Percentiles rank a stretch among this genome's conserved stretches.
Conservation (phyloP, 805 yeast genomes). For the Blastobotrys peoriensis region DNA sequence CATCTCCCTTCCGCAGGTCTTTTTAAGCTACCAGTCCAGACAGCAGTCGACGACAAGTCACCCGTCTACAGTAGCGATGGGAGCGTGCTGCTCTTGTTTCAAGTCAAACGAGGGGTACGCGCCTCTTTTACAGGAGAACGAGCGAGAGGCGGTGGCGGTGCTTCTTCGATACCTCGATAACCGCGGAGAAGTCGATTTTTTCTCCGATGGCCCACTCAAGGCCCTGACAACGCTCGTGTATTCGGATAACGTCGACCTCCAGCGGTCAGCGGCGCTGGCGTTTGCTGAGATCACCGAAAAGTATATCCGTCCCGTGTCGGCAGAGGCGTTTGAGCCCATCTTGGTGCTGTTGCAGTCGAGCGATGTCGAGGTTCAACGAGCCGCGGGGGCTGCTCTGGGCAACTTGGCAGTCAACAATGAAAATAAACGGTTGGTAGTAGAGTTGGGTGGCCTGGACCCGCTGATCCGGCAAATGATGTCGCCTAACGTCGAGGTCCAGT, state of each 20-base stretch:
- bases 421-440: constrained; percentile 87
- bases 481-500: constrained; percentile 94
- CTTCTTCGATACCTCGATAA: constrained; percentile 85
- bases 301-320: constrained; percentile 74
- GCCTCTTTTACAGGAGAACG: constrained; percentile 88
- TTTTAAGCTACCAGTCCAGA: too few species aligned
- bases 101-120: constrained; percentile 45
- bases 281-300: constrained; percentile 98
- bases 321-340: constrained; percentile 92
- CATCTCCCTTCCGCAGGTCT: too few species aligned
- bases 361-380: constrained; percentile 94
- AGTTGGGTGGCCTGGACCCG: constrained; percentile 97
- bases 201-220: constrained; percentile 70
- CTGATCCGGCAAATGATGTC: constrained; percentile 97
- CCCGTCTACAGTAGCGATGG: too few species aligned
- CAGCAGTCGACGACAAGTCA: too few species aligned
- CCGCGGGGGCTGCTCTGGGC: constrained; percentile 99
- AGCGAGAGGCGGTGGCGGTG: constrained; percentile 92
- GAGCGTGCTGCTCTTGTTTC: constrained; percentile 14
- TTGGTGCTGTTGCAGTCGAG: constrained; percentile 76
- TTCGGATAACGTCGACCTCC: constrained; percentile 90
- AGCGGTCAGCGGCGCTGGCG: constrained; percentile 95
- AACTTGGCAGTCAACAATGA: constrained; percentile 95
- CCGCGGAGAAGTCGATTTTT: constrained; percentile 82
- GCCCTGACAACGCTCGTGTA: constrained; percentile 91